Evolutionary conservation across 2,329 filamentous ascomycete species (phyloP), one percentile per base, ranked within the genome.

Genomic region (Trichoderma harzianum): DNA sequence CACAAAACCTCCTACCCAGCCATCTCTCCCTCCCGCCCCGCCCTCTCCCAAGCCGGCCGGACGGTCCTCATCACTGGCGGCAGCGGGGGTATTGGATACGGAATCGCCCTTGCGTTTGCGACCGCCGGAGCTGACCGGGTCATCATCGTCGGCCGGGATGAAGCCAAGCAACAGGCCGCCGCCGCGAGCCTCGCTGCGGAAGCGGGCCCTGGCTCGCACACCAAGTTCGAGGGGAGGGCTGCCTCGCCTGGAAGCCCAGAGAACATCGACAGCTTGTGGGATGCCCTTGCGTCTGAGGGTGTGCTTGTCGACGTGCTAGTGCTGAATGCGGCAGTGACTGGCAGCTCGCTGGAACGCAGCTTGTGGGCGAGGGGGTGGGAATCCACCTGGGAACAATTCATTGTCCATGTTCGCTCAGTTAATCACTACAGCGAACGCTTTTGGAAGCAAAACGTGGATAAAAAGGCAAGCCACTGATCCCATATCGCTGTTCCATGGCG

Each of bases 11-110:
- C 80, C 0, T 85, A 85, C 73, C 73, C 79, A 0, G 73, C 77
- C 72, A 83, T 85, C 72, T 78, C 76, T 0, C 79, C 83, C 2
- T 66, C 72, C 2, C 78, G 79, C 0, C 81, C 82, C 0, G 79
- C 80, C 71, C 79, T 84, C 32, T 81, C 78, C 6, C 81, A 84
- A 47, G 75, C 77, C 5, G 83, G 83, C 16, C 76, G 78, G 14
- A 89, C 85, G 3, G 87, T 91, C 7, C 82, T 93, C 16, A 88
- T 93, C 76, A 91, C 89, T 2, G 91, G 91, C 57, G 89, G 86
- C 28, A 86, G 87, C 1, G 86, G 84, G 0, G 89, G 91, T 53
- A 88, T 93, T 66, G 91, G 91, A 5, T 87, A 88, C 72, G 87
- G 88, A 1, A 86, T 91, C 11, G 90, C 90, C 3, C 83, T 85